Evolutionary conservation across 2,329 filamentous ascomycete genomes (phyloP), one percentile per base, ranked within the genome.

Genomic region (Aspergillus texensis): DNA sequence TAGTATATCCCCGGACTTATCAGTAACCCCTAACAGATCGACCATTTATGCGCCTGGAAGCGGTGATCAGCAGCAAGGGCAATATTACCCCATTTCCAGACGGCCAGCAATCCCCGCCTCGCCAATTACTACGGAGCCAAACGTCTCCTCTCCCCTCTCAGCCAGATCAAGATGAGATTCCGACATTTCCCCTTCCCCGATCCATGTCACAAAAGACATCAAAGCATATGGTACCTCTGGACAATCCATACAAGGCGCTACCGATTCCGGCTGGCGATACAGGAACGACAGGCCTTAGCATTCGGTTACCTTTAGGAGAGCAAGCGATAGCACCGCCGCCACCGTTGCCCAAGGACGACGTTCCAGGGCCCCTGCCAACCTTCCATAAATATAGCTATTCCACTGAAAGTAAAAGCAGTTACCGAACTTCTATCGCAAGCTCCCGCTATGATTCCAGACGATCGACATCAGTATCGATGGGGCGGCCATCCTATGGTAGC

Each of bases 21-120:
- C 48, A 58, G 28, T 67, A 60, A 65, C 57, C 3, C 30, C 21
- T n/a, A 56, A 43, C 61, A 81, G 79, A 81, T 68, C 75, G 73
- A 48, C 74, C 79, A 2, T 81, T 78, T 58, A 67, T 81, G 64
- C 84, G 80, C 45, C 82, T 84, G 57, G 62, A 91, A 57, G 80
- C 56, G 21, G 41, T 45, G 8, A 36, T 50, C 4, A 91, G 88
- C 76, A 84, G 83, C 61, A 85, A 84, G 68, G 85, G 84, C 57
- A 88, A 87, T 46, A 84, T 83, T 66, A 86, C 84, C 62, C 81
- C 85, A 30, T 92, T 91, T n/a, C 89, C 90, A 9, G 81, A 84
- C 60, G 88, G 86, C 73, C 63, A 78, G 73, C 71, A 79, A 78
- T 74, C 81, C 73, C 76, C 79, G 16, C 77, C 76, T 64, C 76